Evolutionary conservation across 2,329 filamentous ascomycete genomes (phyloP).

Genomic region (Microdochium paspali): DNA sequence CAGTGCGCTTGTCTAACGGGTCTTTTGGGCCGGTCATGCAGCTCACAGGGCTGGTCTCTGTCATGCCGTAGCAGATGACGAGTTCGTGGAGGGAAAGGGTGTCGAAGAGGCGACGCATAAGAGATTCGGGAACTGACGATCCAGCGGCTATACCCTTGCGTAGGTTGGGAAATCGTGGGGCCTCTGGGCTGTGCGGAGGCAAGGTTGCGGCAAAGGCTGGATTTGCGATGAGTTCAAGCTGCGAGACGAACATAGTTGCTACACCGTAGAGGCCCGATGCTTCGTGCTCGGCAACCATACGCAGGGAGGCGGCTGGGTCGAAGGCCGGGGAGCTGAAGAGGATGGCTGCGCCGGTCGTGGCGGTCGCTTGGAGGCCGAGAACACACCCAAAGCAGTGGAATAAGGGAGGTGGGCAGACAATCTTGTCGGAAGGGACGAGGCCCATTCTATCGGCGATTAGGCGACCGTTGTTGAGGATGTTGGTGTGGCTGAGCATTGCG

Average conservation of each 20-base stretch:
- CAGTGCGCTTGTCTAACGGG: slow-evolving; percentile 61
- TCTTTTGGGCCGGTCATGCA: slow-evolving; percentile 77
- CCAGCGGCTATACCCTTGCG: slow-evolving; percentile 90
- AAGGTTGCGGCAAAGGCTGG: slow-evolving; percentile 16
- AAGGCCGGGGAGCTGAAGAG: slow-evolving; percentile 84
- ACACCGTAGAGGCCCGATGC: slow-evolving; percentile 75
- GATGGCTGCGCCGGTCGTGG: slow-evolving; percentile 68
- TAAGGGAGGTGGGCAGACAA: slow-evolving; percentile 78
- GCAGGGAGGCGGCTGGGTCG: slow-evolving; percentile 63
- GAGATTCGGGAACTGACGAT: slow-evolving; percentile 68
- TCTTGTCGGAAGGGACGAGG: slow-evolving; percentile 60
- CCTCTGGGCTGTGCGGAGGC: slow-evolving; percentile 11
- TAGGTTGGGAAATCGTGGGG: slow-evolving; percentile 31
- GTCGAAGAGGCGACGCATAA: slow-evolving; percentile 70
- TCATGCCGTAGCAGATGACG: slow-evolving; percentile 96
- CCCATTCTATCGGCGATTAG: slow-evolving; percentile 82
- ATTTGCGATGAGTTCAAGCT: slow-evolving; percentile 65
- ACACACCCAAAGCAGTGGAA: slow-evolving; percentile 90
- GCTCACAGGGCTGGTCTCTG: slow-evolving; percentile 71
- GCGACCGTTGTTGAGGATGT: slow-evolving; percentile 86
- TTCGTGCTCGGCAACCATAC: slow-evolving; percentile 39
- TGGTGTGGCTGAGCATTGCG: slow-evolving; percentile 74
- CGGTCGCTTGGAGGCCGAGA: slow-evolving; percentile 92
- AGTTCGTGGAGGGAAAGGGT: slow-evolving; percentile 70
- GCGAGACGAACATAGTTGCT: slow-evolving; percentile 86